Evolutionary conservation across 2,329 filamentous ascomycete genomes (phyloP).

Genomic region (Botrytis aclada): DNA sequence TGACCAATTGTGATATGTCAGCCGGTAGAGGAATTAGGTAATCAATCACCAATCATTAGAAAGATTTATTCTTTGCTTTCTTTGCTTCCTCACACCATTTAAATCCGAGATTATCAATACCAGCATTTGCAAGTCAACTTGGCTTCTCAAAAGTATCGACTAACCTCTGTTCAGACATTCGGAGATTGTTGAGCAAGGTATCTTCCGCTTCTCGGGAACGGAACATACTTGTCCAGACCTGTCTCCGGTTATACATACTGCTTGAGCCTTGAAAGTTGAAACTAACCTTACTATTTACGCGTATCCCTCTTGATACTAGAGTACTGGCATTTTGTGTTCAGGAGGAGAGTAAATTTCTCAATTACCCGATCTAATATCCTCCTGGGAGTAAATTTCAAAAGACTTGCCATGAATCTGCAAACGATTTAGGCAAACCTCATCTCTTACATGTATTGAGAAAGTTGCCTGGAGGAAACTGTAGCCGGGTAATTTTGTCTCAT

Average conservation of each 20-base stretch:
- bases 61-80: not conserved
- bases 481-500: not conserved
- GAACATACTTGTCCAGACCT: not conserved
- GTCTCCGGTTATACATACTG: not conserved
- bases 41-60: not conserved
- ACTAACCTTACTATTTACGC: not conserved
- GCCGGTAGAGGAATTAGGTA: not conserved
- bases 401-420: not conserved
- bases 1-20: not conserved
- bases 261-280: not conserved
- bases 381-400: too few species aligned
- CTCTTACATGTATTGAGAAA: too few species aligned
- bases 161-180: not conserved
- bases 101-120: not conserved
- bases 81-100: not conserved
- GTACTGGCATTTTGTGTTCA: not conserved
- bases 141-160: not conserved
- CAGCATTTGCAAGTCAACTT: not conserved
- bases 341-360: not conserved
- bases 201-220: not conserved
- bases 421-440: not conserved
- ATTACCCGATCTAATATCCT: not conserved
- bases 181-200: not conserved
- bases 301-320: not conserved
- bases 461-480: not conserved